A percentile compares a stretch with the other conserved stretches of the same genome.
Evolutionary conservation across 148 eudicot species (phyloP).

Genomic region (Silene latifolia): DNA sequence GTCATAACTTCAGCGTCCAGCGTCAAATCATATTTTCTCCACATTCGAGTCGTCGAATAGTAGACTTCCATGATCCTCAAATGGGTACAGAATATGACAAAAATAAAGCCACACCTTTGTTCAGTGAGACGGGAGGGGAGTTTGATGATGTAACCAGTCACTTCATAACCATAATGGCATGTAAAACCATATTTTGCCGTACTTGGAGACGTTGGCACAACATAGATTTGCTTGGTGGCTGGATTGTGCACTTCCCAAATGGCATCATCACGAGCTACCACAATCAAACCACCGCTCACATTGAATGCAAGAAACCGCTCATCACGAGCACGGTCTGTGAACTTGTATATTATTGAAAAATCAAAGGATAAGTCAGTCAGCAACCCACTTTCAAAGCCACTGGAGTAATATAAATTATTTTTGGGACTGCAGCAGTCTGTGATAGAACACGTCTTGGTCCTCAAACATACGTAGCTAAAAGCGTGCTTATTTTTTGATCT

Average conservation of each 20-base stretch:
- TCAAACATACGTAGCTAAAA: neutral
- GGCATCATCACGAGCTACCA: neutral
- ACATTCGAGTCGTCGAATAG: no score
- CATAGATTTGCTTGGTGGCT: neutral
- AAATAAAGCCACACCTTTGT: no score
- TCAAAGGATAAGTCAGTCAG: neutral
- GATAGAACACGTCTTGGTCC: neutral
- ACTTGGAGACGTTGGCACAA: neutral
- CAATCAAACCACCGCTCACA: neutral
- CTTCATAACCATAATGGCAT: neutral
- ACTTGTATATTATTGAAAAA: neutral
- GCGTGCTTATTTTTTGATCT: neutral
- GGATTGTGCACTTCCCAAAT: neutral
- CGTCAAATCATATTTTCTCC: no score
- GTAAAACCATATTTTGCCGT: neutral
- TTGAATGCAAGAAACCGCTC: neutral
- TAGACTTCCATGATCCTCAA: no score
- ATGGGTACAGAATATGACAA: no score
- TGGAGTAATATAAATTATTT: neutral
- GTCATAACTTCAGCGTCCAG: no score
- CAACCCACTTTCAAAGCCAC: conserved; percentile 4
- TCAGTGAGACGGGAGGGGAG: neutral
- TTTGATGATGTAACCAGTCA: neutral
- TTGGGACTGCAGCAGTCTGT: no score
- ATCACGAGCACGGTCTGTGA: neutral